Evolutionary conservation across 2,329 filamentous ascomycete genomes (phyloP).

Genomic region (Fusarium floridanum): DNA sequence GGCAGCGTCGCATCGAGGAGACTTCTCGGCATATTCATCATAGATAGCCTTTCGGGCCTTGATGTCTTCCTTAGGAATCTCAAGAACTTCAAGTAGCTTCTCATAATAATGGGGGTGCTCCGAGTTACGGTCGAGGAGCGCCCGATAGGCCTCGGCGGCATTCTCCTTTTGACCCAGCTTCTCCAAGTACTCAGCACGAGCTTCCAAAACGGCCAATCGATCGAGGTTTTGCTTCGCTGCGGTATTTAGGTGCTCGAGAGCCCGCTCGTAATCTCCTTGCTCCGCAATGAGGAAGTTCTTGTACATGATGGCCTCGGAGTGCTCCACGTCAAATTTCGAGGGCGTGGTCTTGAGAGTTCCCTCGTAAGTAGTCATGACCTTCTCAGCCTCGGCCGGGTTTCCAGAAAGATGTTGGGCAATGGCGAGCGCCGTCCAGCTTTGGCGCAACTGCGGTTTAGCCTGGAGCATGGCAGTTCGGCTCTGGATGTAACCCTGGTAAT

Average conservation of each 20-base stretch:
- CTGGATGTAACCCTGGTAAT: constrained; percentile 93
- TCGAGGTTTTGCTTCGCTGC: constrained; percentile 85
- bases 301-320: constrained; percentile 94
- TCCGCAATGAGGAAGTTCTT: constrained; percentile 96
- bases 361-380: constrained; percentile 91
- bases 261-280: constrained; percentile 83
- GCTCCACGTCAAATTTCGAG: constrained; percentile 84
- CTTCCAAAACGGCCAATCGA: constrained; percentile 86
- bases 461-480: constrained; percentile 91
- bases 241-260: constrained; percentile 86
- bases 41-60: constrained; percentile 79
- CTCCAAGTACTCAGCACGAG: constrained; percentile 85
- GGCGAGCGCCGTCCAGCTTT: constrained; percentile 98
- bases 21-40: constrained; percentile 82
- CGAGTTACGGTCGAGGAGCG: constrained; percentile 85
- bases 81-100: constrained; percentile 77
- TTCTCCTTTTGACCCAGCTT: constrained; percentile 83
- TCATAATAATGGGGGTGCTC: constrained; percentile 91
- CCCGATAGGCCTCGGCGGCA: constrained; percentile 83
- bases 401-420: constrained; percentile 94
- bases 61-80: constrained; percentile 68
- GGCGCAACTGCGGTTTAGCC: constrained; percentile 81
- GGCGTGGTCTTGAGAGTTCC: constrained; percentile 89
- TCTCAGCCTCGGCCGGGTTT: constrained; percentile 87
- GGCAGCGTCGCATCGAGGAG: constrained; percentile 85